A percentile compares a stretch with the other conserved stretches of the same genome.
phyloP scores from a whole-genome alignment of 371 early-diverging fungal genomes.

The Lichtheimia ornata region DNA sequence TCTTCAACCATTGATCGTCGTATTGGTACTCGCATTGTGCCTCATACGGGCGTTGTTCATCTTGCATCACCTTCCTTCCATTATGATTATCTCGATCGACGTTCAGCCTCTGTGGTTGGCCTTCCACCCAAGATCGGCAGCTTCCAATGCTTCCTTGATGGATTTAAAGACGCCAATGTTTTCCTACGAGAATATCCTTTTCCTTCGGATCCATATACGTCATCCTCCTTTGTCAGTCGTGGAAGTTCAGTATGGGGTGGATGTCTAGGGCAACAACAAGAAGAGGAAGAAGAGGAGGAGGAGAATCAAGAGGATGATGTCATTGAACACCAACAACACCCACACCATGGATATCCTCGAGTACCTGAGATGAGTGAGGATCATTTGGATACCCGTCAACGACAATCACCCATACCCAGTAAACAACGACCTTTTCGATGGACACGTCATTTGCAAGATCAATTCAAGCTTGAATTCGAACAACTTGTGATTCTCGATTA shows the following conservation, averaged over 20 bases:
- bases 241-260: conserved; percentile 37
- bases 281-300: conserved; percentile 5
- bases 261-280: conserved; percentile 27
- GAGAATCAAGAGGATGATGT: conserved; percentile 16
- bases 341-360: conserved; percentile 2
- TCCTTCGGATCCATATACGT: conserved; percentile 21
- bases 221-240: conserved; percentile 12
- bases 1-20: conserved; percentile 80
- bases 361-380: no score
- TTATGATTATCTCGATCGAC: conserved; percentile 65
- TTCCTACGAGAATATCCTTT: conserved; percentile 75
- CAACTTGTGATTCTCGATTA: conserved; percentile 85
- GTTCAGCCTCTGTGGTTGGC: conserved; percentile 36
- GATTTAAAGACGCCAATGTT: conserved; percentile 80
- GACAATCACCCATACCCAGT: conserved; percentile 11
- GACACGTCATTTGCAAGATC: conserved; percentile 62
- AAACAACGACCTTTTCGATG: conserved; percentile 47
- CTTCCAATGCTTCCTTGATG: conserved; percentile 84
- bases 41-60: conserved; percentile 79
- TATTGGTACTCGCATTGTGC: conserved; percentile 79
- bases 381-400: no score
- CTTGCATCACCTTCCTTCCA: conserved; percentile 79
- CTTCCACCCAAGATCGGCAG: conserved; percentile 83
- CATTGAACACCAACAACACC: background rate
- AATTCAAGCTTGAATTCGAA: conserved; percentile 85